Evolutionary conservation across 495 filamentous ascomycete species (phyloP), one percentile per base, ranked within the genome.

Genomic region (Tetracladium marchalianum): DNA sequence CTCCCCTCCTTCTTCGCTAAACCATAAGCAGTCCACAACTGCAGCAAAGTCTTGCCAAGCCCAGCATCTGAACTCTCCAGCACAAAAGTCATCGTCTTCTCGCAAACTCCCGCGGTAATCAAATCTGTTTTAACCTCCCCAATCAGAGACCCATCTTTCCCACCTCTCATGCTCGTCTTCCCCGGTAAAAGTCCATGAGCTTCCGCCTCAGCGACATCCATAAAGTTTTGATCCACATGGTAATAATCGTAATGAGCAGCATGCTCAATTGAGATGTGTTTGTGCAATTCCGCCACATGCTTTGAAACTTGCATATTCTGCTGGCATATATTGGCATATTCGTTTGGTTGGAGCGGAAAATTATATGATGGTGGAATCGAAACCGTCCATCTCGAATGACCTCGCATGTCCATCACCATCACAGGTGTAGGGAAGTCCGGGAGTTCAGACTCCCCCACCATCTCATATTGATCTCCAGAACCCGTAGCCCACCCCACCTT

Each of bases 1-100:
- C 85, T 62, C 9, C 69, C 73, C 57, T 90, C 83, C 41, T 75
- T 70, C 54, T 77, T 64, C 5, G 85, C 84, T 32, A 89, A 62
- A 10, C 83, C 85, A 50, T 87, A 89, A 17, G 84, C 78, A 50
- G 76, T 80, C 82, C 84, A 90, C 32, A 89, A 51, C 58, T 80
- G 72, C 69, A 90, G 69, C 47, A 90, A 56, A 0, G 80, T 73
- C 32, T 72, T 77, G 7, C 84, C 85, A 4, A 90, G 60, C 11
- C 83, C 84, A 3, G 78, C 80, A 47, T 84, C 78, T 5, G 62
- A 49, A 11, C 81, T 75, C 55, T 85, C 81, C 50, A 90, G 65
- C 7, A 82, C 68, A 51, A 80, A 87, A 0, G 83, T 89, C 48
- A 89, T 60, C 44, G 72, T 84, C 44, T 62, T 74, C 43, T 78